Evolutionary conservation across 345 rosid genomes (phyloP).

Genomic region (Barbarea vulgaris): DNA sequence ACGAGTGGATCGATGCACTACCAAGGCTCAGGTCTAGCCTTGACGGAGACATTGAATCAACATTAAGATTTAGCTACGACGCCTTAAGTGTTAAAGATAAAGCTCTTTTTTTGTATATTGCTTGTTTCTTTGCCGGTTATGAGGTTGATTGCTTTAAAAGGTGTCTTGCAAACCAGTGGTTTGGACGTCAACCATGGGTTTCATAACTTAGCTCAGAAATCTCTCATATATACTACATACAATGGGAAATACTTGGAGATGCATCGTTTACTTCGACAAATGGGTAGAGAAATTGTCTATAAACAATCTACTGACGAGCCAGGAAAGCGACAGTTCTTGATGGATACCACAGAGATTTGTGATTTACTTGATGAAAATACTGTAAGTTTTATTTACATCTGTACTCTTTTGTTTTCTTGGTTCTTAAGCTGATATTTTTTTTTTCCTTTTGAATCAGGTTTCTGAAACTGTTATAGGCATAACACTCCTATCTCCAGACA

Average conservation of each 20-base stretch:
- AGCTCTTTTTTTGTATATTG: conserved; percentile 39
- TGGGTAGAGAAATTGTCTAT: conserved; percentile 30
- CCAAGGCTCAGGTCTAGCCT: conserved; percentile 13
- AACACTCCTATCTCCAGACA: background rate
- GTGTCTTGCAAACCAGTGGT: conserved; percentile 4
- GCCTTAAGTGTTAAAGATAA: conserved; percentile 13
- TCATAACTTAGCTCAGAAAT: conserved; percentile 23
- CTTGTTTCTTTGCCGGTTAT: background rate
- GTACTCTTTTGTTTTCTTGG: too few relatives aligned
- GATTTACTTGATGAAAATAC: conserved; percentile 21
- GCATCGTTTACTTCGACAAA: conserved; percentile 38
- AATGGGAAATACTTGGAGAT: background rate
- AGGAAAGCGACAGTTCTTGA: conserved; percentile 24
- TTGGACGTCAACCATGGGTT: conserved; percentile 8
- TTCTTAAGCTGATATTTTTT: background rate
- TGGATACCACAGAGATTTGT: conserved; percentile 14
- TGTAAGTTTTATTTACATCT: background rate
- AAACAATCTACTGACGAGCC: conserved; percentile 8
- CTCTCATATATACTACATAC: conserved; percentile 11
- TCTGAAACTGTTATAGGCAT: conserved; percentile 28
- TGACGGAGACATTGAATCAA: background rate
- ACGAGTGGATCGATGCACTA: conserved; percentile 23
- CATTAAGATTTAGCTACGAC: conserved; percentile 35
- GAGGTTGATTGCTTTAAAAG: background rate
- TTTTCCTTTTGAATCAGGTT: conserved; percentile 19